These are phyloP conservation scores for Ophiostoma himal-ulmi DNA, from an alignment of 2,329 filamentous ascomycete species.

Conservation along the genomic window DNA sequence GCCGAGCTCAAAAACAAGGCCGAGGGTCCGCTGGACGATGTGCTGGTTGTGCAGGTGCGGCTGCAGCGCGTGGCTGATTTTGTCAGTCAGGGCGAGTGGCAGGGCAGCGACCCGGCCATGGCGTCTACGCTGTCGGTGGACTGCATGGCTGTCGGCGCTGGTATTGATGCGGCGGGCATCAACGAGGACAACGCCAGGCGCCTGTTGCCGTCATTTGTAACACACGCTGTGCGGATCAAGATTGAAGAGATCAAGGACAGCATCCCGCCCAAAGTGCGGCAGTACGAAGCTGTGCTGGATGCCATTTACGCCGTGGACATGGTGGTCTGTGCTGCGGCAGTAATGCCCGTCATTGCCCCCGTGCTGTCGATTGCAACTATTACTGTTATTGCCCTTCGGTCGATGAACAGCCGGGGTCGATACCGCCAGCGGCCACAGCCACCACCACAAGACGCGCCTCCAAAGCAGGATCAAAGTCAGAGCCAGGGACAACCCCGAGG, in stretches of 20 bases:
- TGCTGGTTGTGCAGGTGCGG: slow-evolving; percentile 41
- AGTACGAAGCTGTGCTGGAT: slow-evolving; percentile 33
- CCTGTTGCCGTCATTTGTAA: slow-evolving; percentile 25
- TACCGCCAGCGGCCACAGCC: slow-evolving; percentile 10
- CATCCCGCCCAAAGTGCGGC: slow-evolving; percentile 27
- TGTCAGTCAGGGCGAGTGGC: slow-evolving; percentile 28
- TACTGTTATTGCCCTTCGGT: slow-evolving; percentile 11
- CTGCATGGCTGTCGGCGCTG: not conserved
- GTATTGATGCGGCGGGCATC: not conserved
- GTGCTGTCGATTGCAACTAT: slow-evolving; percentile 14
- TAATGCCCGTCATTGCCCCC: slow-evolving; percentile 20
- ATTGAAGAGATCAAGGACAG: slow-evolving; percentile 28
- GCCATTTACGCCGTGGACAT: slow-evolving; percentile 36
- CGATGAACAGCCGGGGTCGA: not conserved
- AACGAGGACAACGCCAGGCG: slow-evolving; percentile 23
- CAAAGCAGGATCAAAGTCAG: not conserved
- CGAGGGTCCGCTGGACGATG: slow-evolving; percentile 45
- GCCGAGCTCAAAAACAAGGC: slow-evolving; percentile 40
- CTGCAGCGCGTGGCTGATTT: slow-evolving; percentile 39
- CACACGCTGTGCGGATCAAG: slow-evolving; percentile 29
- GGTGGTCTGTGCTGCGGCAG: slow-evolving; percentile 35
- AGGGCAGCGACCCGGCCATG: slow-evolving; percentile 24
- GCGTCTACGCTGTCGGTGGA: not conserved
- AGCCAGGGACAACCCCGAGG: not conserved
- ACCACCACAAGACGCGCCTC: not conserved